Evolutionary conservation across 371 early-diverging fungal genomes (phyloP).

Genomic region (Cokeromyces recurvatus): DNA sequence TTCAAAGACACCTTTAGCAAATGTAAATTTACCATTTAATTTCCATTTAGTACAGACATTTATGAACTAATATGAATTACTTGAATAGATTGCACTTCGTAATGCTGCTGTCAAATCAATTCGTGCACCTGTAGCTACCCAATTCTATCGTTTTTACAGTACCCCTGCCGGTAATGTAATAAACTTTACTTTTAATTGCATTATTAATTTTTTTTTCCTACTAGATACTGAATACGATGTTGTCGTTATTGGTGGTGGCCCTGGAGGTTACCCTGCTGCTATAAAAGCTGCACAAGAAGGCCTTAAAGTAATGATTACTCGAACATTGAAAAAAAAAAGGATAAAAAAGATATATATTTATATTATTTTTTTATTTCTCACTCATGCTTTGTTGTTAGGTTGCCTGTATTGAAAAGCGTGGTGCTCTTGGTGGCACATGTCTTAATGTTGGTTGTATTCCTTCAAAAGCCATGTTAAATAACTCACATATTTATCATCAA

Average conservation of each 20-base stretch:
- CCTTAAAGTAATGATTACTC: conserved; percentile 73
- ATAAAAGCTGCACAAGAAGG: conserved; percentile 98
- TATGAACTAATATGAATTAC: not conserved
- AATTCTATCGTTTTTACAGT: conserved; percentile 58
- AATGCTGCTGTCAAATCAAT: conserved; percentile 45
- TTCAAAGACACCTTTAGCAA: conserved; percentile 54
- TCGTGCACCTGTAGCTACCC: conserved; percentile 53
- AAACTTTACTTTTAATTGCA: not conserved
- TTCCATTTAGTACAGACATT: too few species aligned
- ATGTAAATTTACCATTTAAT: conserved; percentile 29
- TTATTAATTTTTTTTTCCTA: not conserved
- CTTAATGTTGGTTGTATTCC: conserved; percentile 99
- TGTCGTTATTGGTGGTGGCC: conserved; percentile 94
- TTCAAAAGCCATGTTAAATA: conserved; percentile 96
- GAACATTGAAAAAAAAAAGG: too few species aligned
- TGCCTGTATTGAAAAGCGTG: conserved; percentile 96
- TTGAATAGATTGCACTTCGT: conserved; percentile 54
- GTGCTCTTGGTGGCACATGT: conserved; percentile 96
- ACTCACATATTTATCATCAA: conserved; percentile 95
- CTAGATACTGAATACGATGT: conserved; percentile 70
- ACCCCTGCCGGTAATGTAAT: conserved; percentile 39
- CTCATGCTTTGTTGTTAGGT: conserved; percentile 60
- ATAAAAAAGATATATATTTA: too few species aligned
- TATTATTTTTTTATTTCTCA: not conserved
- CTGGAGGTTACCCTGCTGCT: conserved; percentile 98